Evolutionary conservation across 129 eudicot genomes (phyloP).

Genomic region (Artemisia tridentata): DNA sequence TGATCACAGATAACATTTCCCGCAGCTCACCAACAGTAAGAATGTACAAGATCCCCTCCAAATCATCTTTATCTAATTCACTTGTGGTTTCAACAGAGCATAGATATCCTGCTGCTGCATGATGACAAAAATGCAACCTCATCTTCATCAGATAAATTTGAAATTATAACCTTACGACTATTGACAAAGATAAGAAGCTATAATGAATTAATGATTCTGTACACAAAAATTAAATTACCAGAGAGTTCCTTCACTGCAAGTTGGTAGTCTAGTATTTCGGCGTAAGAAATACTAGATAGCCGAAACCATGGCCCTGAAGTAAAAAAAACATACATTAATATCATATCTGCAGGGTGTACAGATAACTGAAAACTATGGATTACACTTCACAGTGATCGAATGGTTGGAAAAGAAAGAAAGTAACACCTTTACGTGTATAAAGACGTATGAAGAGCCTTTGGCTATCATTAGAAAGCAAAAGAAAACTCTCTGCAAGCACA

Average conservation of each 20-base stretch:
- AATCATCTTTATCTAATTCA: conserved; percentile 44
- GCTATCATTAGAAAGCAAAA: conserved; percentile 72
- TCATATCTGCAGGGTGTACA: conserved; percentile 11
- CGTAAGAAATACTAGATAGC: conserved; percentile 59
- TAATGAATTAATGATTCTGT: background rate
- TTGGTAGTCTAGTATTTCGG: conserved; percentile 65
- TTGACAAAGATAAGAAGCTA: conserved; percentile 3
- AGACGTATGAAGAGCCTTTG: conserved; percentile 85
- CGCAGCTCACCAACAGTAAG: conserved; percentile 71
- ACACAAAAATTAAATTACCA: conserved; percentile 41
- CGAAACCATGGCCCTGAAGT: conserved; percentile 94
- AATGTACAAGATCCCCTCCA: conserved; percentile 54
- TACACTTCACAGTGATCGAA: conserved; percentile 6
- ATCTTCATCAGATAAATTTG: background rate
- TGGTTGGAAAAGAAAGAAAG: conserved; percentile 10
- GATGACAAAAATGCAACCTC: conserved; percentile 28
- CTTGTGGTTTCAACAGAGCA: conserved; percentile 29
- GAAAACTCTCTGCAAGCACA: conserved; percentile 62
- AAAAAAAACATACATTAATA: conserved; percentile 2
- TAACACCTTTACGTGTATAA: conserved; percentile 79
- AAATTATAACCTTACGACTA: background rate
- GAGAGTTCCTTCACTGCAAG: conserved; percentile 60
- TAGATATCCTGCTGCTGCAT: conserved; percentile 64
- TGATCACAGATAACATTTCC: conserved; percentile 47
- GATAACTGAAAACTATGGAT: background rate